Percentiles rank a stretch among this genome's conserved stretches.
Conservation (phyloP, 164 flowering plant genomes). For the Vitis cinerea region DNA sequence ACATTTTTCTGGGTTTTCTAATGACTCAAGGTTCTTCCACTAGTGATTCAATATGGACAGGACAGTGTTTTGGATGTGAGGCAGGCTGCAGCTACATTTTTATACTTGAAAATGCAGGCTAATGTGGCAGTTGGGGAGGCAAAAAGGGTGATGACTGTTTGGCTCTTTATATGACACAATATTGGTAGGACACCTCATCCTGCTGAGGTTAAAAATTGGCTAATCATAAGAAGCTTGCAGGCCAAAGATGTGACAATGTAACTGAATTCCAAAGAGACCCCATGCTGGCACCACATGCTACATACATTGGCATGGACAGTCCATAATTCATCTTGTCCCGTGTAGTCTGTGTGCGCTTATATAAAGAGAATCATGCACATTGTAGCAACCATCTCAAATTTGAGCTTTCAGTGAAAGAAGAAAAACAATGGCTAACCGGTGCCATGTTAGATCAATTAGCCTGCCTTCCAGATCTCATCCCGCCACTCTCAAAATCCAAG, state of each 20-base stretch:
- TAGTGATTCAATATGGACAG: slow-evolving; percentile 7
- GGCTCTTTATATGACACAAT: neutral
- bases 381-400: slow-evolving; percentile 1
- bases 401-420: neutral
- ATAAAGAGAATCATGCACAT: neutral
- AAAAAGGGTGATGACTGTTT: slow-evolving; percentile 15
- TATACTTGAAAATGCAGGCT: slow-evolving; percentile 3
- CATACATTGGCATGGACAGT: neutral
- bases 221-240: slow-evolving; percentile 18
- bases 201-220: neutral
- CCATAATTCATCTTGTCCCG: neutral
- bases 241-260: slow-evolving; percentile 14
- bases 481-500: slow-evolving; percentile 20
- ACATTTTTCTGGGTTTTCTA: too few relatives aligned
- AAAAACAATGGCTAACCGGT: slow-evolving; percentile 21
- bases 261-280: slow-evolving; percentile 5
- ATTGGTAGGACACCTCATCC: slow-evolving; percentile 5
- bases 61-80: neutral
- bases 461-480: slow-evolving; percentile 47
- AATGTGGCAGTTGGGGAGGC: slow-evolving; percentile 25
- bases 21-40: neutral
- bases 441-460: slow-evolving; percentile 36
- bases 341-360: neutral
- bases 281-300: slow-evolving; percentile 16
- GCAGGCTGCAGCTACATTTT: slow-evolving; percentile 5